Evolutionary conservation across 805 yeast genomes (phyloP), one percentile per base, ranked within the genome.

Genomic region (Barnettozyma pratensis): DNA sequence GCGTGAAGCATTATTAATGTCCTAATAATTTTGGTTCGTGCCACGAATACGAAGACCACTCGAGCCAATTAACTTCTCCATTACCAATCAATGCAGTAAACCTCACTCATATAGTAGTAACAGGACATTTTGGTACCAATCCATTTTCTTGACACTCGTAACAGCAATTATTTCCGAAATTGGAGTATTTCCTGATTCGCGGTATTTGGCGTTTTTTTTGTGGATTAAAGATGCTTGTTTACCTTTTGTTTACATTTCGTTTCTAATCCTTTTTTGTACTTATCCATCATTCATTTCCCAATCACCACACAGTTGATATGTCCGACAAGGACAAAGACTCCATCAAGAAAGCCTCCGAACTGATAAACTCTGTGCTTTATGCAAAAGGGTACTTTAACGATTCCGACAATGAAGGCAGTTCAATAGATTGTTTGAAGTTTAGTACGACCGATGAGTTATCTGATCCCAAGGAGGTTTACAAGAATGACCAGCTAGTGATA

Each of bases 311-410:
- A 9, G 32, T 5, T 14, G n/a, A 11, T 8, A 42, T 36, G 40
- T 28, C 27, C 7, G 27, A 38, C 40, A 46, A 41, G 10, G 53
- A 51, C 9, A 32, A 41, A 27, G 41, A 45, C 8, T 48, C 51
- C 4, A 46, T 51, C 3, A 34, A 32, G 9, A 44, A 44, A 6
- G 58, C 54, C 7, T 45, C 57, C 19, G 58, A 48, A 9, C 25
- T 53, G 7, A 34, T 55, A 0, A 55, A 55, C 39, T 46, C 57
- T 1, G 26, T 44, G 0, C 43, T 55, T 3, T 50, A 31, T 19
- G 48, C 56, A 4, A 55, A 55, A 32, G 58, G 58, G 0, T 54
- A 46, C 32, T 44, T 54, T 19, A 48, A 42, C 26, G 46, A 44
- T 7, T 37, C 41, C 8, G 47, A 39, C 7, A 5, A 30, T 25